Base-by-base conservation (phyloP, 352 stramenopile species). In the Globisporangium barbulae region DNA sequence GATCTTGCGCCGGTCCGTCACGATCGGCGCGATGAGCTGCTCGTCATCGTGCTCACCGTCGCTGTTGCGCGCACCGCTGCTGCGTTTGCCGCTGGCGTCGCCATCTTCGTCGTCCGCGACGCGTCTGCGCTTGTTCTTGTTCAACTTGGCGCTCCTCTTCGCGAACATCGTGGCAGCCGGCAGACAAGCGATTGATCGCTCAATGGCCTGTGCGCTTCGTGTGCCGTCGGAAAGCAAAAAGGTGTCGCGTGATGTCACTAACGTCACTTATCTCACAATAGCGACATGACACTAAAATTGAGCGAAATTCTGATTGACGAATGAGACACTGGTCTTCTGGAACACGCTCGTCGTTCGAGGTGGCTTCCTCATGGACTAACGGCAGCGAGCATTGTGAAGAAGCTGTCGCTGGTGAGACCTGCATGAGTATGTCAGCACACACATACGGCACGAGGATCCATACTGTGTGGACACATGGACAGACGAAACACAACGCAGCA, bases 1-100 rank as follows among this genome's bases (percentile, higher is more conserved):
- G 65, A 87, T 65, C 67, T 81, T 79, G 55, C 72, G 75, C 5
- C 64, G 64, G 54, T 78, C 59, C 4, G 59, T 50, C n/a, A 61
- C 47, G 9, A 74, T 31, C 17, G 73, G 71, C 31, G 64, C 53
- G 42, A 81, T 53, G 28, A 75, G 42, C 45, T 66, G 56, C 3
- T 76, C 65, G 22, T 72, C 69, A 30, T 53, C 63, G 33, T 67
- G 55, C 25, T 52, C 60, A 42, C 17, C 50, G 7, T 56, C 50
- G 7, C 39, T 44, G 13, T 41, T 64, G 33, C 25, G 37, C 60
- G 2, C n/a, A 15, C 49, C 33, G 22, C 44, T 30, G n/a, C 49
- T 55, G 49, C 49, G 17, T 13, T 39, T 50, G 19, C 8, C 37
- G 44, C 25, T 45, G 15, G 39, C 39, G 39, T 25, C 22, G 19